Base-by-base conservation (phyloP, 164 flowering plant genomes). In the Pachysandra terminalis region DNA sequence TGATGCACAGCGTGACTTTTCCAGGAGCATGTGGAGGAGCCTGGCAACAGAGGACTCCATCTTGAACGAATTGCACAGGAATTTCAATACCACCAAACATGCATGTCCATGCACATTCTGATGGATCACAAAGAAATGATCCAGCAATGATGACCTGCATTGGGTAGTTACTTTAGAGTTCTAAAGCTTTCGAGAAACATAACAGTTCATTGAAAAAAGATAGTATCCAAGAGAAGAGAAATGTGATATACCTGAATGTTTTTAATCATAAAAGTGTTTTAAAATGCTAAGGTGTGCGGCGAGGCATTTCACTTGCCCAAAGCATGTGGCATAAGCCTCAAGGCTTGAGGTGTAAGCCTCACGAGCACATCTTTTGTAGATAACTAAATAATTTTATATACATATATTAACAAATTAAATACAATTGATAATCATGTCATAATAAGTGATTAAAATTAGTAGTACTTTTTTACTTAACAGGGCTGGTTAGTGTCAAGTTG, bases 61-160 rank as follows among this genome's bases (percentile, higher is more conserved):
- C 83, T 59, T 88, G 96, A 73, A 96, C 79, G 55, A 92, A 78
- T 76, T 90, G 74, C 63, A 79, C 68, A 66, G 97, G 96, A 81
- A 91, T 91, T 82, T 96, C 96, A 79, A 74, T 77, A 70, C 88
- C 90, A 67, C 97, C 98, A 78, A 96, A 89, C 99, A 92, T 88
- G 71, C 98, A 96, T 28, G 70, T 63, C 98, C 97, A 96, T 24
- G 75, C 28, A 78, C 71, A 69, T 45, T 82, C 85, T 45, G 88
- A 86, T 24, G 96, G 85, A 79, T 86, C 80, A 72, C 93, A 92
- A 25, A 92, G 88, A 79, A 96, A 92, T 51, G 93, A 87, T 60
- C 99, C 99, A 75, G 84, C 71, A 76, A 96, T 83, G 68, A 96
- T 69, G 66, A 96, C 88, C 99, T 96, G 93, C 84, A 85, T 63